Conservation (phyloP, 495 filamentous ascomycete species). For the Hyaloscypha variabilis region DNA sequence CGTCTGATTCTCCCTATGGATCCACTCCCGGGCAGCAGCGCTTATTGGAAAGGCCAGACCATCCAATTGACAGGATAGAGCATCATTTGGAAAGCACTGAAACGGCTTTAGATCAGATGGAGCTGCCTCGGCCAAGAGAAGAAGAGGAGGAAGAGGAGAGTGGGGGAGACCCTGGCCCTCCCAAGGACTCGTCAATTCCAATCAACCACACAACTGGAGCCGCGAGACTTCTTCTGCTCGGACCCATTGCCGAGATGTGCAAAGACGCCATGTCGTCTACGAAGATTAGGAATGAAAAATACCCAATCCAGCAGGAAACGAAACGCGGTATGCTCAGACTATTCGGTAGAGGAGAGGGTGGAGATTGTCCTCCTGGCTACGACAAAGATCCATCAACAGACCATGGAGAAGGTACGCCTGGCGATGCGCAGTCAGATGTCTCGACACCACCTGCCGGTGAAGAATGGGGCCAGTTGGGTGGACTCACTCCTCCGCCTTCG, state of each 20-base stretch:
- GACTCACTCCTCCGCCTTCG: slow-evolving; percentile 41
- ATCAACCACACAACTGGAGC: slow-evolving; percentile 82
- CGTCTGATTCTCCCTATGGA: slow-evolving; percentile 15
- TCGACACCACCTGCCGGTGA: slow-evolving; percentile 47
- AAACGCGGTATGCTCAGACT: slow-evolving; percentile 73
- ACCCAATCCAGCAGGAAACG: slow-evolving; percentile 72
- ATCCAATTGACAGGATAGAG: not conserved
- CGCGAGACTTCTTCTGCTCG: slow-evolving; percentile 74
- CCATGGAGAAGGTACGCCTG: slow-evolving; percentile 34
- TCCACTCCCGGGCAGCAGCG: slow-evolving; percentile 15
- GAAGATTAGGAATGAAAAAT: slow-evolving; percentile 53
- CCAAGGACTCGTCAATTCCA: slow-evolving; percentile 67
- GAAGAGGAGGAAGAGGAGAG: slow-evolving; percentile 33
- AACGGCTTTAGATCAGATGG: not conserved
- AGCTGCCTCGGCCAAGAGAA: not conserved
- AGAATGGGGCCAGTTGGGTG: slow-evolving; percentile 46
- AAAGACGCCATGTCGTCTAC: slow-evolving; percentile 42
- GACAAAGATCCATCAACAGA: slow-evolving; percentile 35
- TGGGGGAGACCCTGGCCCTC: slow-evolving; percentile 45
- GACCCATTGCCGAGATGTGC: slow-evolving; percentile 61
- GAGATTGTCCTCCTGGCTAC: slow-evolving; percentile 47
- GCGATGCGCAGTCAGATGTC: slow-evolving; percentile 46
- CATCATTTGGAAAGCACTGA: not conserved
- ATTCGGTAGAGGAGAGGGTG: slow-evolving; percentile 78
- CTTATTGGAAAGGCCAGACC: slow-evolving; percentile 1